Conservation (phyloP, 345 rosid species). For the Salix caprea region DNA sequence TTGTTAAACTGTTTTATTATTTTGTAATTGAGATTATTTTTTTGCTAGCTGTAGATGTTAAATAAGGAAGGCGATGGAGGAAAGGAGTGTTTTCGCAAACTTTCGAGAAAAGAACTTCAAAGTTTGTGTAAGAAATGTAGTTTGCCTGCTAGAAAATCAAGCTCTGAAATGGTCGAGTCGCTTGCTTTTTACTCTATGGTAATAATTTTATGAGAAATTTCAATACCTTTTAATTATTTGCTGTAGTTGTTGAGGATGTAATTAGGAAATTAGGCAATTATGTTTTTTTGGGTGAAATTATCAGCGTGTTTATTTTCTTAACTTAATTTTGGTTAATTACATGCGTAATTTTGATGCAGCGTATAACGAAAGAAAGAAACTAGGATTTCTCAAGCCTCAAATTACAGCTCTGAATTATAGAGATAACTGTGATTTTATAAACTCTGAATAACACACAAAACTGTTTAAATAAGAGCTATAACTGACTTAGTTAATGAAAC, state of each 20-base stretch:
- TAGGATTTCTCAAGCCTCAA: too few species aligned
- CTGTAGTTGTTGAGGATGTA: background rate
- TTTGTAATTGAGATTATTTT: background rate
- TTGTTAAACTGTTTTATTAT: background rate
- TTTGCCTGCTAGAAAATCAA: conserved; percentile 70
- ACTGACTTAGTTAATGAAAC: too few species aligned
- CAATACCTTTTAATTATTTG: background rate
- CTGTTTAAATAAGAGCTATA: too few species aligned
- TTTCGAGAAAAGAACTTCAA: conserved; percentile 73
- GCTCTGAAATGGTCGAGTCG: conserved; percentile 54
- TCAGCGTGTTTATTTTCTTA: background rate
- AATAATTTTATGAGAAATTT: conserved; percentile 3
- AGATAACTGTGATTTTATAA: too few species aligned
- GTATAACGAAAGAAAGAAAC: too few species aligned
- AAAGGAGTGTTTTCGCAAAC: conserved; percentile 35
- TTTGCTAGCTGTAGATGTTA: background rate
- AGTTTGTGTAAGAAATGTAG: conserved; percentile 62
- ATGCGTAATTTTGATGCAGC: background rate
- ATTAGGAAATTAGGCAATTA: background rate
- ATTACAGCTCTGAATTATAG: too few species aligned
- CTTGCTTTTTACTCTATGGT: conserved; percentile 51
- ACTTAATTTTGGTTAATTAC: background rate
- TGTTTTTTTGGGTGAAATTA: too few species aligned
- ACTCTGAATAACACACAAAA: too few species aligned
- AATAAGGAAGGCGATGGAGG: conserved; percentile 37